phyloP scores from a whole-genome alignment of 2,329 filamentous ascomycete species.

The Botrytis fabae region DNA sequence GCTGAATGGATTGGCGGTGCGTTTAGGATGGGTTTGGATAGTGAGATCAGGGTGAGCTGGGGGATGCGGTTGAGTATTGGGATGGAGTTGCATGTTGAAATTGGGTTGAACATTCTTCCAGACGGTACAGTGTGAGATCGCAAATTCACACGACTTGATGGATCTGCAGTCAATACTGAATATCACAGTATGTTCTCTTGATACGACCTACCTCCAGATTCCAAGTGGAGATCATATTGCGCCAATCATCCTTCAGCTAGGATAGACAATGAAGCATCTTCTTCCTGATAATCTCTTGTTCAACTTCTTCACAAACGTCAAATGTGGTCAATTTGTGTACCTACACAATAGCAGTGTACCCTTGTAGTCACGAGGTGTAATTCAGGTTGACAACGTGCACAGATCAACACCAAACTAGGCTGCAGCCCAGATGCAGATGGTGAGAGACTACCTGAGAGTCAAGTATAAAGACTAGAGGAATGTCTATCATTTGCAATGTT shows the following conservation, averaged over 20 bases:
- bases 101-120: too few species aligned
- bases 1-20: not conserved
- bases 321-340: too few species aligned
- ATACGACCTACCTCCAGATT: not conserved
- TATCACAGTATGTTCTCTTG: not conserved
- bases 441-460: not conserved
- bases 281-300: not conserved
- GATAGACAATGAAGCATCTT: not conserved
- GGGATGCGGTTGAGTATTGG: too few species aligned
- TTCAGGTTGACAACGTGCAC: not conserved
- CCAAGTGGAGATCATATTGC: not conserved
- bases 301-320: not conserved
- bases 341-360: not conserved
- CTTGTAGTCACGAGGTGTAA: not conserved
- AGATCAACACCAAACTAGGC: not conserved
- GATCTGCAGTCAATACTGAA: not conserved
- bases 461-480: not conserved
- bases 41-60: too few species aligned
- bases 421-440: not conserved
- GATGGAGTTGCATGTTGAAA: not conserved
- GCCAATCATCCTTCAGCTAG: not conserved
- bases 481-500: not conserved
- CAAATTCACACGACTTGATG: not conserved
- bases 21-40: not conserved
- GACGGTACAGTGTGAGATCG: not conserved